Conservation (phyloP, 2,329 filamentous ascomycete species). For the Pseudogymnoascus sp. region DNA sequence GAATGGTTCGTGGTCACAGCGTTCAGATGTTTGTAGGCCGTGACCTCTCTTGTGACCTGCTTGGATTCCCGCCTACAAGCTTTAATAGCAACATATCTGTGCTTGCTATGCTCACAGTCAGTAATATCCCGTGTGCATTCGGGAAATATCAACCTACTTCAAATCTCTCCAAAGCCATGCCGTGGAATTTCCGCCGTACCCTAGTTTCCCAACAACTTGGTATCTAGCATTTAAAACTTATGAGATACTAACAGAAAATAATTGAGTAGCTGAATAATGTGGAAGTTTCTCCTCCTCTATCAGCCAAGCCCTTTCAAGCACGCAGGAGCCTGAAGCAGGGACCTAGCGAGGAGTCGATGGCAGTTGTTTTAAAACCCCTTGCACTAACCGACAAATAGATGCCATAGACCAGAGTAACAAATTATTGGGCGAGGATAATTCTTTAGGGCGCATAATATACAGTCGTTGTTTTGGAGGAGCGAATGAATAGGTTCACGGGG, state of each 20-base stretch:
- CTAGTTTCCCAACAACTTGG: constrained; percentile 16
- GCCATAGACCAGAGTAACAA: not conserved
- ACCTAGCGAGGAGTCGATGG: no score
- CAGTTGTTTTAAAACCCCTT: no score
- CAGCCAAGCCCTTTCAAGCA: not conserved
- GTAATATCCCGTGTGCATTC: constrained; percentile 4
- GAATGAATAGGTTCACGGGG: not conserved
- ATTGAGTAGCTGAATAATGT: not conserved
- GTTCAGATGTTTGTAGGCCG: constrained; percentile 35
- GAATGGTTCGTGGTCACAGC: constrained; percentile 23
- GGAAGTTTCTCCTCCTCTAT: not conserved
- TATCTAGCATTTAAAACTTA: constrained; percentile 15
- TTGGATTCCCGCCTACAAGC: constrained; percentile 9
- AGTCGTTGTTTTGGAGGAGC: not conserved
- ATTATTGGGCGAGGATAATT: not conserved
- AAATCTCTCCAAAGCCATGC: constrained; percentile 17
- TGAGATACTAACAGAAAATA: constrained; percentile 14
- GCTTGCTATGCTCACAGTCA: constrained; percentile 14
- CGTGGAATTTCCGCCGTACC: constrained; percentile 16
- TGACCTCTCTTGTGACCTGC: constrained; percentile 28
- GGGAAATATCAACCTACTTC: constrained; percentile 16
- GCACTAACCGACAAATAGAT: not conserved
- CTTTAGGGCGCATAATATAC: no score
- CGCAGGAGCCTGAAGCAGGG: not conserved
- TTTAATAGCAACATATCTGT: constrained; percentile 16